Conservation (phyloP, 805 yeast species). For the Clavispora vitiphila region DNA sequence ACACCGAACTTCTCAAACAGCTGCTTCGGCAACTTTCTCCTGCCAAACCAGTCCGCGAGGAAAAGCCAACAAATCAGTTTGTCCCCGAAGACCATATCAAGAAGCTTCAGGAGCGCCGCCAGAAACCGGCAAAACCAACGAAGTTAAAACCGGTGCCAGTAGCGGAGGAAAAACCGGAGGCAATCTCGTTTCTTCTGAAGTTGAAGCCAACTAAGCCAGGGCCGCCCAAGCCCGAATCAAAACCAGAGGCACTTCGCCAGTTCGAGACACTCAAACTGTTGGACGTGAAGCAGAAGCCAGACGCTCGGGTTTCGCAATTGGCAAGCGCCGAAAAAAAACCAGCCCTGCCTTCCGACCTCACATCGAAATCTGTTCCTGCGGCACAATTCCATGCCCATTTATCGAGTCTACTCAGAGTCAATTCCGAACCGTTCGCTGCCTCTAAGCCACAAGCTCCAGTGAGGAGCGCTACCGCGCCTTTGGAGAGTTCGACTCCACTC, state of each 20-base stretch:
- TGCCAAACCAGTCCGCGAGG: not conserved
- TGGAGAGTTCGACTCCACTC: slow-evolving; percentile 17
- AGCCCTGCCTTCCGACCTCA: not conserved
- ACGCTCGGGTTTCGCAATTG: not conserved
- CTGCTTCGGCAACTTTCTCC: slow-evolving; percentile 2
- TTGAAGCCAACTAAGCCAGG: slow-evolving; percentile 3
- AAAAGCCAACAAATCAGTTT: not conserved
- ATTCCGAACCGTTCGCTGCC: slow-evolving; percentile 21
- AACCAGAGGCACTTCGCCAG: slow-evolving; percentile 1
- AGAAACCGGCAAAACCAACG: not conserved
- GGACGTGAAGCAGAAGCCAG: not conserved
- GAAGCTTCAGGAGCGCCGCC: not conserved
- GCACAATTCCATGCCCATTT: slow-evolving; percentile 12
- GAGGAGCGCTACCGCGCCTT: not conserved
- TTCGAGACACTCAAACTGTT: not conserved
- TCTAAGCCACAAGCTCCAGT: not conserved
- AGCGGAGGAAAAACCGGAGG: not conserved
- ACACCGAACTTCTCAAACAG: not conserved
- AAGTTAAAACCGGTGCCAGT: not conserved
- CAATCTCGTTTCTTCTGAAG: not conserved
- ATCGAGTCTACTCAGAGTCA: slow-evolving; percentile 24
- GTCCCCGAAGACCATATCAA: not conserved
- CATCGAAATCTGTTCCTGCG: not conserved
- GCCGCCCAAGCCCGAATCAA: not conserved
- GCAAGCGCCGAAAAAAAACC: not conserved